Conservation (phyloP, 2,329 filamentous ascomycete genomes). For the Cytospora piceae region DNA sequence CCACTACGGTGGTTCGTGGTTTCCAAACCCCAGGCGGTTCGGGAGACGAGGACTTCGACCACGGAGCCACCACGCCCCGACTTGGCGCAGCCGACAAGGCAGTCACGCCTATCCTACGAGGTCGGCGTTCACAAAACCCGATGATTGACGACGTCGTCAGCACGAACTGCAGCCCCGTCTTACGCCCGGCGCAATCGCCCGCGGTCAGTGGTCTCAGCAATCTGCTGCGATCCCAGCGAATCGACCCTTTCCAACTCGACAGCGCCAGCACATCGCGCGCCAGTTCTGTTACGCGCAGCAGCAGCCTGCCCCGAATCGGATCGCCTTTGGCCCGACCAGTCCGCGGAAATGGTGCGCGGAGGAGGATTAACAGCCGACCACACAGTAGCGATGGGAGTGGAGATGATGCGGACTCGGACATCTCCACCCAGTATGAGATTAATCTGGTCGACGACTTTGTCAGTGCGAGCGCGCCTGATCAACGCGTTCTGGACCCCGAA, state of each 20-base stretch:
- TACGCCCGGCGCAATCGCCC: slow-evolving; percentile 56
- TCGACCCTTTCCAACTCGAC: slow-evolving; percentile 76
- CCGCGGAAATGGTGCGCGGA: slow-evolving; percentile 34
- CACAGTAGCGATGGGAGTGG: slow-evolving; percentile 59
- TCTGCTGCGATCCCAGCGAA: slow-evolving; percentile 72
- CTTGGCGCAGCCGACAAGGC: slow-evolving; percentile 33
- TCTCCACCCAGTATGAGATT: slow-evolving; percentile 80
- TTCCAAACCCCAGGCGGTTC: slow-evolving; percentile 60
- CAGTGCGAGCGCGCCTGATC: slow-evolving; percentile 63
- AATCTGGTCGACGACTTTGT: slow-evolving; percentile 83
- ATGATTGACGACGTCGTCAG: slow-evolving; percentile 62
- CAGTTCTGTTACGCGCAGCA: slow-evolving; percentile 59
- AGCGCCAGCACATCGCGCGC: slow-evolving; percentile 46
- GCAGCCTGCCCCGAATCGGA: slow-evolving; percentile 47
- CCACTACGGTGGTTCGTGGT: slow-evolving; percentile 57
- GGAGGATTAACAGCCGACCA: slow-evolving; percentile 58
- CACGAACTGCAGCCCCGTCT: slow-evolving; percentile 64
- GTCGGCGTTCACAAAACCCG: slow-evolving; percentile 44
- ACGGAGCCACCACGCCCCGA: slow-evolving; percentile 38
- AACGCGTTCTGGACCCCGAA: slow-evolving; percentile 32
- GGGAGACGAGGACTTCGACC: slow-evolving; percentile 62
- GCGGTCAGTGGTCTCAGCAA: slow-evolving; percentile 72
- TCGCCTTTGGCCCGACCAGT: slow-evolving; percentile 35
- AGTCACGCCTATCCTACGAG: slow-evolving; percentile 41
- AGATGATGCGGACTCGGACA: slow-evolving; percentile 72